These are phyloP conservation scores for Phaeomoniella chlamydospora DNA, from an alignment of 2,329 filamentous ascomycete genomes.

Conservation along the genomic window DNA sequence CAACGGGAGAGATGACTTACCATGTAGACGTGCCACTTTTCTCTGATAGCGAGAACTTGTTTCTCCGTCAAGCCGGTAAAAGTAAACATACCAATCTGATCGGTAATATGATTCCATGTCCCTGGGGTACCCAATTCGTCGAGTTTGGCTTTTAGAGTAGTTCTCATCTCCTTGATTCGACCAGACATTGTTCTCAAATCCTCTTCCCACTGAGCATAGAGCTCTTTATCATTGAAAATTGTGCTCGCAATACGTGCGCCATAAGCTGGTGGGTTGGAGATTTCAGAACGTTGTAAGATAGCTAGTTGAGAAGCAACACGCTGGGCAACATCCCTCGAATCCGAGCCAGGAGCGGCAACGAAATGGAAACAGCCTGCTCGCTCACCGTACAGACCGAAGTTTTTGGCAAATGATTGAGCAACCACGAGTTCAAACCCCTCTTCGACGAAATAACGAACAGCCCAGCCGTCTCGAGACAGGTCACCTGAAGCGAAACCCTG, in stretches of 20 bases:
- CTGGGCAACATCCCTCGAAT: constrained; percentile 43
- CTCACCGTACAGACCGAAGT: constrained; percentile 81
- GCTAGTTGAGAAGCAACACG: constrained; percentile 78
- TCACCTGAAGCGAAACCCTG: constrained; percentile 94
- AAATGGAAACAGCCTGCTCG: constrained; percentile 94
- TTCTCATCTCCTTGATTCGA: constrained; percentile 85
- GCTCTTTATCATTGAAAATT: constrained; percentile 64
- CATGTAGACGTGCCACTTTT: constrained; percentile 37
- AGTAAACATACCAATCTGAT: constrained; percentile 99
- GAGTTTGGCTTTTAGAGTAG: constrained; percentile 60
- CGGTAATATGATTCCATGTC: constrained; percentile 91
- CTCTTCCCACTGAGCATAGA: constrained; percentile 86
- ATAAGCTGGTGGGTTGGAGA: constrained; percentile 91
- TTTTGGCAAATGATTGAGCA: constrained; percentile 49
- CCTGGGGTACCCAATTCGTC: constrained; percentile 78
- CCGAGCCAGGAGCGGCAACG: constrained; percentile 57
- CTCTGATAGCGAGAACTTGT: constrained; percentile 30
- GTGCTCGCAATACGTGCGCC: constrained; percentile 77
- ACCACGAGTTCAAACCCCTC: constrained; percentile 64
- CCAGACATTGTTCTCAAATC: constrained; percentile 90
- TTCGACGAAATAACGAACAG: constrained; percentile 87
- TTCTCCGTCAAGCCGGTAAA: constrained; percentile 45
- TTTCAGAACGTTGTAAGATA: constrained; percentile 91
- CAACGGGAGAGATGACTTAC: constrained; percentile 12
- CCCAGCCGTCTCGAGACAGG: constrained; percentile 69